Evolutionary conservation across 2,329 filamentous ascomycete species (phyloP), one percentile per base, ranked within the genome.

Genomic region (Coniochaeta sp.): DNA sequence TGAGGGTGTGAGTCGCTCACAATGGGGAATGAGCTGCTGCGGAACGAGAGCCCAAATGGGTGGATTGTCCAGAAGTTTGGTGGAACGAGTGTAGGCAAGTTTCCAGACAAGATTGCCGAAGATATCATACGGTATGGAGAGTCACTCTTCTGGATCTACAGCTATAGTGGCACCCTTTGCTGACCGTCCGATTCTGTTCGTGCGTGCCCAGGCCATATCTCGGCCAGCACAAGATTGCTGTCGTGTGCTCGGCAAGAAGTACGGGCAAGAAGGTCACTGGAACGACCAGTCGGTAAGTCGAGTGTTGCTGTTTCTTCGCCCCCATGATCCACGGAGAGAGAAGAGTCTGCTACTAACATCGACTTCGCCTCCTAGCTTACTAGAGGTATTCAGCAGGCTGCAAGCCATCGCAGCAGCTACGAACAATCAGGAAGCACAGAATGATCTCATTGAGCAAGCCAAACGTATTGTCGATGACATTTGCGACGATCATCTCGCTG

Each of bases 31-130:
- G 24, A 65, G 12, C 58, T 65, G 19, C 34, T 69, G 30, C 69
- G 66, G 58, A 72, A 72, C 62, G 55, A 58, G 58, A 68, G 70
- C 59, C 61, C 64, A 55, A 77, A 79, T 64, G 80, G 81, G 66
- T 96, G 92, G 93, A 82, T 96, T 32, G 89, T 97, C 57, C 92
- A 96, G 74, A 97, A 97, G 75, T 96, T 96, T 74, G 93, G 93
- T 63, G 93, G 93, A 58, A 99, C 93, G 58, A 96, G 91, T 71
- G 90, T 98, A 58, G 95, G 93, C 68, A 98, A 98, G 77, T 96
- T 96, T 69, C 88, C 93, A 58, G 82, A 85, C 66, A 88, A 89
- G 72, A 89, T 90, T 68, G 85, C 87, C 30, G 81, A 86, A 66
- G 83, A 89, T 68, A 91, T 93, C 70, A 84, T 93, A 65, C 77